A percentile compares a stretch with the other conserved stretches of the same genome.
phyloP scores from a whole-genome alignment of 768 basidiomycete species.

The Pisolithus tinctorius region DNA sequence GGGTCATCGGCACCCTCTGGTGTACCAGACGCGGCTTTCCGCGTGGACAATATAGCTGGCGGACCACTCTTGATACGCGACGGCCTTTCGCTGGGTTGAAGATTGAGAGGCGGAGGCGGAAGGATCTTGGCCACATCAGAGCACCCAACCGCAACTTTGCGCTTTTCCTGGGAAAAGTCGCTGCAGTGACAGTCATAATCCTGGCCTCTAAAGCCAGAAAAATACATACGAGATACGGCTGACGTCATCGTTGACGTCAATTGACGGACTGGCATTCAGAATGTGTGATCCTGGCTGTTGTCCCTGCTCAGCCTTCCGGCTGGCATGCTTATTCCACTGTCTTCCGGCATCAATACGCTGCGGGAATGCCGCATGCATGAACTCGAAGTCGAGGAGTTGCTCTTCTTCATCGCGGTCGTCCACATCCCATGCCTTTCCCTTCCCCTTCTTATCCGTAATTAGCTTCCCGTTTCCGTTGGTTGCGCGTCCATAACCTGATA shows the following conservation, averaged over 20 bases:
- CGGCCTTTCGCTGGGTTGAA: conserved; percentile 2
- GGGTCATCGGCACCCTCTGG: conserved; percentile 39
- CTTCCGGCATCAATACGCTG: conserved; percentile 42
- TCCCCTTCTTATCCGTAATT: conserved; percentile 5
- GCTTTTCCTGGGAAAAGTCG: conserved; percentile 31
- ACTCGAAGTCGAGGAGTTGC: conserved; percentile 29
- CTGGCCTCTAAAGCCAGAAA: background rate
- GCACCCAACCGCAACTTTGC: background rate
- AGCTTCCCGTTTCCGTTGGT: conserved; percentile 9
- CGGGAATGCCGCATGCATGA: conserved; percentile 41
- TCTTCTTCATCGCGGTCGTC: conserved; percentile 2
- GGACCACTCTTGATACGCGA: conserved; percentile 1
- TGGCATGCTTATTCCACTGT: conserved; percentile 11
- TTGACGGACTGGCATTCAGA: background rate
- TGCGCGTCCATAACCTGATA: conserved; percentile 30
- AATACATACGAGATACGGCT: conserved; percentile 44
- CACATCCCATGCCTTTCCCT: conserved; percentile 8
- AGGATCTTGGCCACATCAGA: conserved; percentile 10
- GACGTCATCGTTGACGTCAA: conserved; percentile 24
- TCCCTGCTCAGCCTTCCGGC: conserved; percentile 1
- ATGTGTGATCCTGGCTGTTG: background rate
- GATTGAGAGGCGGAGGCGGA: conserved; percentile 20
- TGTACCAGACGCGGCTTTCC: conserved; percentile 12
- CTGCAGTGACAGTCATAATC: conserved; percentile 20
- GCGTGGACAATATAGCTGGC: background rate